Evolutionary conservation across 495 filamentous ascomycete species (phyloP), one percentile per base, ranked within the genome.

Genomic region (Cudoniella acicularis): DNA sequence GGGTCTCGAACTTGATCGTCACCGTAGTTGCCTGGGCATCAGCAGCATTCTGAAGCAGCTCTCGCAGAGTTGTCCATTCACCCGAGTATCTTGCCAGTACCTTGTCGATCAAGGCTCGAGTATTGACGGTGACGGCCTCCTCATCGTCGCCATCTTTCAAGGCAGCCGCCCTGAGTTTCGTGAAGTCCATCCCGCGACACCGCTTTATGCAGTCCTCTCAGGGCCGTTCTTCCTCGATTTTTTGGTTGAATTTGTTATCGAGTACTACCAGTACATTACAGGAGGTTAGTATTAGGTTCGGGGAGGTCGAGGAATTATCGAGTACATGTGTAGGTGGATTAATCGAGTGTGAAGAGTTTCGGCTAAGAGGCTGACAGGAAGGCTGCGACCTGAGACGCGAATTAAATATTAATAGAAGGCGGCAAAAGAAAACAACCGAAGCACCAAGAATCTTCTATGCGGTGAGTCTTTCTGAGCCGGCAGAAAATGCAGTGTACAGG

Each of bases 61-160:
- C 95, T 75, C 95, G 82, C 13, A 98, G 77, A 6, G 80, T 84
- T 17, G 82, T 86, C 86, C 92, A 96, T 75, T 98, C 93, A 56
- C 94, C 92, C 9, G 91, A 94, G 71, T 98, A 98, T 58, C 94
- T 77, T 17, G 94, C 93, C 42, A 98, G 81, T 1, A 98, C 92
- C 73, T 99, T 99, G 71, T 97, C 96, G 59, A 99, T 97, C 64
- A 99, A 76, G 25, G 92, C 95, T 64, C 95, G 79, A 22, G 94
- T 99, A 68, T 99, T 96, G 55, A 98, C 95, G 0, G 95, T 99
- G 36, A 99, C 95, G n/a, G 94, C 95, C 69, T 96, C 92, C 66
- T 97, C 94, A 58, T 94, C 90, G 49, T 88, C 86, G 25, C 90
- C 88, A 45, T 91, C 86, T 45, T 81, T 85, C 79, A 98, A 80